A percentile compares a stretch with the other conserved stretches of the same genome.
Conservation (phyloP, 352 stramenopile genomes). For the Pythium scleroteichum region DNA sequence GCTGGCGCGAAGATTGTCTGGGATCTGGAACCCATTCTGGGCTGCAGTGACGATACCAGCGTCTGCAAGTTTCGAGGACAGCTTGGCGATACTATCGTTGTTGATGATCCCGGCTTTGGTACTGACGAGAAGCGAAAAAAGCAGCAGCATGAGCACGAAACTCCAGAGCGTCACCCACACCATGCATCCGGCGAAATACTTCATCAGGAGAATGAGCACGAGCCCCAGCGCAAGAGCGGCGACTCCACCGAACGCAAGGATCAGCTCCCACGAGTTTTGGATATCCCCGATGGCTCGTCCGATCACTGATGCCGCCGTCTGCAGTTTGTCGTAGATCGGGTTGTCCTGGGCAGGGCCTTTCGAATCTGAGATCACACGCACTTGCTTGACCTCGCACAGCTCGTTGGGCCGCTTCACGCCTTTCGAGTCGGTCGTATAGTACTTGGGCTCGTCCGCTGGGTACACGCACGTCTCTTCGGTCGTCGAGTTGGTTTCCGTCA, state of each 20-base stretch:
- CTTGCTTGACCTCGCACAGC: slow-evolving; percentile 78
- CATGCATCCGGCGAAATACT: slow-evolving; percentile 74
- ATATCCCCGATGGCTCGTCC: slow-evolving; percentile 77
- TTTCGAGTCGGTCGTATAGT: slow-evolving; percentile 55
- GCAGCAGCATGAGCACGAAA: slow-evolving; percentile 55
- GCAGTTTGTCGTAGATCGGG: slow-evolving; percentile 76
- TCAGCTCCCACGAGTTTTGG: slow-evolving; percentile 50
- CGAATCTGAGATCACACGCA: slow-evolving; percentile 53
- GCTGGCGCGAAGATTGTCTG: slow-evolving; percentile 54
- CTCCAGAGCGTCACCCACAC: slow-evolving; percentile 77
- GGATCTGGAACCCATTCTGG: slow-evolving; percentile 42
- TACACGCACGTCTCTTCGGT: slow-evolving; percentile 68
- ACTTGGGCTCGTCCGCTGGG: slow-evolving; percentile 60
- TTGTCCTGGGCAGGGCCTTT: slow-evolving; percentile 64
- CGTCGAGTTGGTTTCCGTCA: slow-evolving; percentile 59
- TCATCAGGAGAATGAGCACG: slow-evolving; percentile 68
- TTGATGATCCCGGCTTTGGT: slow-evolving; percentile 75
- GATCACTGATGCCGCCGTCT: slow-evolving; percentile 53
- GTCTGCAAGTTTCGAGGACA: slow-evolving; percentile 44
- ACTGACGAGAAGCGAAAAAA: slow-evolving; percentile 76
- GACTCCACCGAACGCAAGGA: slow-evolving; percentile 55
- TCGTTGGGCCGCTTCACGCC: slow-evolving; percentile 51
- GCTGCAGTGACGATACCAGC: slow-evolving; percentile 41
- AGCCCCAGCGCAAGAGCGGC: slow-evolving; percentile 56
- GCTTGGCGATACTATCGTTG: slow-evolving; percentile 47